A percentile compares a stretch with the other conserved stretches of the same genome.
Evolutionary conservation across 1,139 yeast genomes (phyloP).

Genomic region (Lodderomyces orthopsilosis): DNA sequence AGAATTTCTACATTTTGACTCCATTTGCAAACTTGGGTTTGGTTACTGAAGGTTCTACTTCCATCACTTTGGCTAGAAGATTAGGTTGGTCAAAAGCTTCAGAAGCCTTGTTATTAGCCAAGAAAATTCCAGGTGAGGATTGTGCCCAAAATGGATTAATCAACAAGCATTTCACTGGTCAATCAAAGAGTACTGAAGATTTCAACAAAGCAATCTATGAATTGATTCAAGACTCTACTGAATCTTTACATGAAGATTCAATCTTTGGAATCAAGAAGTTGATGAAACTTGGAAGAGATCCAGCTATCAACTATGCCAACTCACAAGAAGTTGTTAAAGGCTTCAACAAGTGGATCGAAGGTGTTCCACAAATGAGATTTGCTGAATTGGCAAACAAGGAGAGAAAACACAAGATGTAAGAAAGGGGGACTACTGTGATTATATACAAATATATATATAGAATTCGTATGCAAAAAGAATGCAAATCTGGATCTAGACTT

Average conservation of each 20-base stretch:
- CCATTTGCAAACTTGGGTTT: constrained; percentile 86
- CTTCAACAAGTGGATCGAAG: constrained; percentile 65
- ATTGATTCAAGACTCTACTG: constrained; percentile 45
- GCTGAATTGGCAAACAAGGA: constrained; percentile 52
- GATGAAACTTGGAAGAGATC: constrained; percentile 46
- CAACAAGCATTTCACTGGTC: constrained; percentile 46
- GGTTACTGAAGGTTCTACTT: constrained; percentile 80
- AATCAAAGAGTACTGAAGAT: constrained; percentile 51
- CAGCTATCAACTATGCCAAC: constrained; percentile 49
- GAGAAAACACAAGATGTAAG: constrained; percentile 56
- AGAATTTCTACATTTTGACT: constrained; percentile 56
- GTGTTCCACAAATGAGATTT: constrained; percentile 73
- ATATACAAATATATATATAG: background rate
- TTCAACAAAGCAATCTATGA: constrained; percentile 56
- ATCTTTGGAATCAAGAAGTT: constrained; percentile 63
- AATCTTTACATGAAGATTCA: constrained; percentile 56
- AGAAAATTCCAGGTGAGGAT: constrained; percentile 62
- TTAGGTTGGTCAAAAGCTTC: constrained; percentile 73
- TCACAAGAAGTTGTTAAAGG: constrained; percentile 69
- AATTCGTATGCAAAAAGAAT: background rate
- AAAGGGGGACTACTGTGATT: background rate
- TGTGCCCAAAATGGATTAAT: constrained; percentile 59
- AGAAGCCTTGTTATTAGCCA: constrained; percentile 70
- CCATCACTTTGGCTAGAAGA: constrained; percentile 65
- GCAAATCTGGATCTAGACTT: background rate